phyloP scores from a whole-genome alignment of 2,329 filamentous ascomycete species.

The Lecanosticta acicola region DNA sequence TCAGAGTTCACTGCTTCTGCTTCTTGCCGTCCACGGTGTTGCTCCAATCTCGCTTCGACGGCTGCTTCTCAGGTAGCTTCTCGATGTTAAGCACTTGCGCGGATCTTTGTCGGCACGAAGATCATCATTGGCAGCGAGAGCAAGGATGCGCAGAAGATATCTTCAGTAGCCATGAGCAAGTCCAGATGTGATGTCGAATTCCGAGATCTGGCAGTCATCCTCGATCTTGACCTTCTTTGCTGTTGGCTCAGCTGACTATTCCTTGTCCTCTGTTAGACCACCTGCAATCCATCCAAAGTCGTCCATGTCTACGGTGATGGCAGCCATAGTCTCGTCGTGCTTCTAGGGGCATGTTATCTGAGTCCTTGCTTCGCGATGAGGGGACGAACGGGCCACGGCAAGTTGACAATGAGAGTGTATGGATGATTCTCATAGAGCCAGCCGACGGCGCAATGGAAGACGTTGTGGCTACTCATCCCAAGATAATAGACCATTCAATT shows the following conservation, averaged over 20 bases:
- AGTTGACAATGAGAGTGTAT: constrained; percentile 48
- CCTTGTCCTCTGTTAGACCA: constrained; percentile 15
- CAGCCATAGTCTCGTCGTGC: constrained; percentile 23
- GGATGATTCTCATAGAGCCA: constrained; percentile 55
- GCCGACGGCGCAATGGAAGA: constrained; percentile 42
- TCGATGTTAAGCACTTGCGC: constrained; percentile 19
- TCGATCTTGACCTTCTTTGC: constrained; percentile 21
- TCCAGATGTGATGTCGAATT: constrained; percentile 31
- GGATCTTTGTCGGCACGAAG: constrained; percentile 42
- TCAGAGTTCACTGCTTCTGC: constrained; percentile 20
- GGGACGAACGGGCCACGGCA: constrained; percentile 52
- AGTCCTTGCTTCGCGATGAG: constrained; percentile 51
- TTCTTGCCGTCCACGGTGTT: neutral
- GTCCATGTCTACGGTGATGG: constrained; percentile 40
- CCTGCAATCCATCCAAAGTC: constrained; percentile 26
- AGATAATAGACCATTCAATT: no score
- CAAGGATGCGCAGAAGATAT: constrained; percentile 54
- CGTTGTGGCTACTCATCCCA: constrained; percentile 47
- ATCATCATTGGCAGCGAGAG: constrained; percentile 46
- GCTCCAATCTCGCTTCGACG: constrained; percentile 19
- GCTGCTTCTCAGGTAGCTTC: constrained; percentile 12
- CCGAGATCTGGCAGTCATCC: constrained; percentile 10
- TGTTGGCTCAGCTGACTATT: constrained; percentile 6
- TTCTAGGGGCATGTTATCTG: constrained; percentile 36
- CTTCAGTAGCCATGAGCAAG: constrained; percentile 60